Conservation (phyloP, 306 rosid species). For the Medicago truncatula region MtrunA17r5.0-ANR NC_053045.1:10566001-10566500, state of each 20-base stretch:
- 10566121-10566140: not conserved
- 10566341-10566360: too few relatives aligned
- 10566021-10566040: not conserved
- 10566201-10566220: not conserved
- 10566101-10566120: not conserved
- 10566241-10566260: too few relatives aligned
- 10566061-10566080: not conserved
- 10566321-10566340: not conserved
- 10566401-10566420: too few relatives aligned
- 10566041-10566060: not conserved
- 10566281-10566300: not conserved
- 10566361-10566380: too few relatives aligned
- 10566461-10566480: not conserved
- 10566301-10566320: not conserved
- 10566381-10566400: too few relatives aligned
- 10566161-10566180: not conserved
- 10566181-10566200: not conserved
- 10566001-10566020: not conserved
- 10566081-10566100: not conserved
- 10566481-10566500: not conserved
- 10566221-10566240: not conserved
- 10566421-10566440: too few relatives aligned
- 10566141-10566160: not conserved
- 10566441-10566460: not conserved
- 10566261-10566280: not conserved